Evolutionary conservation across 169 alveolate species (phyloP), one percentile per base, ranked within the genome.

Genomic region (Eimeria maxima): DNA sequence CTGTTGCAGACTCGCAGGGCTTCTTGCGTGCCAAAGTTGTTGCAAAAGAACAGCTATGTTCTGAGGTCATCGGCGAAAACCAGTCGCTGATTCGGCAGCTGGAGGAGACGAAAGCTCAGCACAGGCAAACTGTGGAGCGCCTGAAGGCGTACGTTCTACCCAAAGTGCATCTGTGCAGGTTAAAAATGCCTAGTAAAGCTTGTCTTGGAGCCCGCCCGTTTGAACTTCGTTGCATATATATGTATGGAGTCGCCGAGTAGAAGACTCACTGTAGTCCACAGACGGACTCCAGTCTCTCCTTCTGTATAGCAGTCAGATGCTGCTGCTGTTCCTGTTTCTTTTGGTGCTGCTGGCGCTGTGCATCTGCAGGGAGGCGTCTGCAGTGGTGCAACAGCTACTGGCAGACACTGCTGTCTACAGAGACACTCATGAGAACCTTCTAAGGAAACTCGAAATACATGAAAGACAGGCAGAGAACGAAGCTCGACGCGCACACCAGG

Each of bases 321-420:
- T 74, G 86, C 86, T 38, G 86, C 29, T 74, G 55, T 38, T 16
- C 8, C 55, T 38, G 44, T 20, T 22, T 20, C 80, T 74, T 24
- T 7, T 38, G 18, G 38, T 4, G 27, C 20, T 78, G 65, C 88
- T 78, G 88, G 67, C 20, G 88, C 47, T 78, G 65, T 44, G 18
- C 13, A 4, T 45, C 16, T n/a, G 69, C 71, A 83, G 91, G 74
- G 91, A 83, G 74, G 91, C 91, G 10, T 45, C 91, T 16, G 91
- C 91, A 18, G 91, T 83, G 74, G 91, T 83, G 71, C 91, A 83
- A 47, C 91, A 83, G 67, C 33, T 83, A 74, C 91, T 83, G 20
- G 91, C 74, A 83, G 91, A 83, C n/a, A 83, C 91, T 6, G 91
- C 91, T 47, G 74, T 83, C 55, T 83, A 83, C 91, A 45, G 91